Evolutionary conservation across 805 yeast species (phyloP).

Genomic region (Priceomyces melissophilus): DNA sequence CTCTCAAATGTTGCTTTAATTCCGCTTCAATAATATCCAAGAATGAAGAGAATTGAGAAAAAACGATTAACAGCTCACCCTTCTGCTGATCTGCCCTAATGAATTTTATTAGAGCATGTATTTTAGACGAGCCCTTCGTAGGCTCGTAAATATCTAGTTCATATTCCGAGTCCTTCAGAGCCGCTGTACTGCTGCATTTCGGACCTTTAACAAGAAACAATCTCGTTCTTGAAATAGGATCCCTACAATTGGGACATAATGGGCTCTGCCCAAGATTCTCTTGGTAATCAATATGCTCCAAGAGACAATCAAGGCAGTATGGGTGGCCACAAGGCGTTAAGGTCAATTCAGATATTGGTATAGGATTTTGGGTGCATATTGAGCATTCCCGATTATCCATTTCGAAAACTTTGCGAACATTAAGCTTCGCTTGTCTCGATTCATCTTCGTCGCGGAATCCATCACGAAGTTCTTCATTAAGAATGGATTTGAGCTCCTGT

Average conservation of each 20-base stretch:
- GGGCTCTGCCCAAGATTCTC: conserved; percentile 40
- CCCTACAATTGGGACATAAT: conserved; percentile 77
- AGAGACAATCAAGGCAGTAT: conserved; percentile 69
- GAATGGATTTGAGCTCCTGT: neutral
- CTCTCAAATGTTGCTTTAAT: conserved; percentile 35
- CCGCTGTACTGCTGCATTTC: neutral
- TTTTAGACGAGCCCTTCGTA: conserved; percentile 63
- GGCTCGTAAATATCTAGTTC: conserved; percentile 45
- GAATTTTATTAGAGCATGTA: conserved; percentile 64
- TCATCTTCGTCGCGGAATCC: conserved; percentile 9
- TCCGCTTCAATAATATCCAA: conserved; percentile 71
- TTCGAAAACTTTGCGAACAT: conserved; percentile 23
- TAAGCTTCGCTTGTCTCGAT: conserved; percentile 13
- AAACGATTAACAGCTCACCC: conserved; percentile 76
- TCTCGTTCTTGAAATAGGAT: conserved; percentile 45
- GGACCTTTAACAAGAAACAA: conserved; percentile 41
- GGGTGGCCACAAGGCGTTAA: conserved; percentile 80
- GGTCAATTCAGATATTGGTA: conserved; percentile 48
- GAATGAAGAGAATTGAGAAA: conserved; percentile 85
- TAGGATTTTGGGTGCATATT: conserved; percentile 73
- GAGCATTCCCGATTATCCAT: conserved; percentile 67
- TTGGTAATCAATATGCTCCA: conserved; percentile 74
- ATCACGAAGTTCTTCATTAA: conserved; percentile 3
- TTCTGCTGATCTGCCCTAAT: conserved; percentile 52
- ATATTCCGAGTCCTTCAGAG: conserved; percentile 17